These are phyloP conservation scores for Crithidia bombi DNA, from an alignment of 208 protist species.

Conservation along the genomic window DNA sequence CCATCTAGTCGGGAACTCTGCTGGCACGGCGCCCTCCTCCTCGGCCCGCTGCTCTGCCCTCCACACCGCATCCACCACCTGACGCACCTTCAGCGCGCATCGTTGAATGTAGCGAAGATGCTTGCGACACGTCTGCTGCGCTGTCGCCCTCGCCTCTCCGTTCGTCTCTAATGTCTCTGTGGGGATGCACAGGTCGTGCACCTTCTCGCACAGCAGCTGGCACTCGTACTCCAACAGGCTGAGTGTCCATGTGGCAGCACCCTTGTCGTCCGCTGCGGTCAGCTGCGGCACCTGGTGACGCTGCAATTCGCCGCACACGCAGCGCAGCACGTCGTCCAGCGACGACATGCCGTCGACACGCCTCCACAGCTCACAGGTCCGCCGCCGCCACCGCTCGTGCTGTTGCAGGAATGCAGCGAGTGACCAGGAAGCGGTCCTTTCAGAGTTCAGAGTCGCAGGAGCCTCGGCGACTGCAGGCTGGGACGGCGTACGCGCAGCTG, in stretches of 20 bases:
- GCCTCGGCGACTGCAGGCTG: neutral
- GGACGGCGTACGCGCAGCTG: neutral
- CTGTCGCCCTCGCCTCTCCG: neutral
- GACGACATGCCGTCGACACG: neutral
- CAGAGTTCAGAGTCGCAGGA: neutral
- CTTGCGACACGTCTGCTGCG: neutral
- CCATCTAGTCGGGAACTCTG: constrained; percentile 10
- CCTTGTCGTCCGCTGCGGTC: neutral
- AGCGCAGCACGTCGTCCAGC: constrained; percentile 10
- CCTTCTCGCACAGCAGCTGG: constrained; percentile 16
- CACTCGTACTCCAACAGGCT: constrained; percentile 43
- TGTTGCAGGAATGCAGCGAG: constrained; percentile 19
- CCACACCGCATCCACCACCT: constrained; percentile 26
- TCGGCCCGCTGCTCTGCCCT: neutral
- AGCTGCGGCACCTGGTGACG: neutral
- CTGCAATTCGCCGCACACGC: constrained; percentile 22
- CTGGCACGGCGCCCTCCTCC: neutral
- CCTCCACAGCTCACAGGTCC: constrained; percentile 14
- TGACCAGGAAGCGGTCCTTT: constrained; percentile 15
- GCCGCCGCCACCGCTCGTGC: constrained; percentile 21
- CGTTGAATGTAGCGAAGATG: neutral
- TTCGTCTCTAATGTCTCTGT: neutral
- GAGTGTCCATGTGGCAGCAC: constrained; percentile 38
- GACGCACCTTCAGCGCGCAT: constrained; percentile 20
- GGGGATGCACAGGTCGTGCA: neutral